Evolutionary conservation across 768 basidiomycete genomes (phyloP).

Genomic region (Lentinula boryana): DNA sequence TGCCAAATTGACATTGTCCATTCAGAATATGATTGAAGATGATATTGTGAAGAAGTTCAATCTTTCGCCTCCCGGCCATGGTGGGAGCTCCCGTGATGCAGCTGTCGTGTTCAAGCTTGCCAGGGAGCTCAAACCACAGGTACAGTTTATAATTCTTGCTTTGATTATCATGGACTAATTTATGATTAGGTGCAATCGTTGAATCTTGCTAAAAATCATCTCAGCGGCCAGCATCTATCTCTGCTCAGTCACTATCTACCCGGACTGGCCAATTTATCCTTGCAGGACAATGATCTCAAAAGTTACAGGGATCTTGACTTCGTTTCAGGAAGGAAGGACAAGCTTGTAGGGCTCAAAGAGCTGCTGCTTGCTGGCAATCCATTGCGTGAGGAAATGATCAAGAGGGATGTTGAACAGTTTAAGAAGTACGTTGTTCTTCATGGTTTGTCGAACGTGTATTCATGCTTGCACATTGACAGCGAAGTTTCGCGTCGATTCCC

Average conservation of each 20-base stretch:
- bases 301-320: conserved; percentile 66
- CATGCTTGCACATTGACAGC: conserved; percentile 30
- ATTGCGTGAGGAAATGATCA: conserved; percentile 53
- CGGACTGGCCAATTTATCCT: conserved; percentile 69
- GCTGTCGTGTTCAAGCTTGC: conserved; percentile 90
- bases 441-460: neutral
- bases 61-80: conserved; percentile 65
- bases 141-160: conserved; percentile 23
- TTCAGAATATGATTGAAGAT: conserved; percentile 74
- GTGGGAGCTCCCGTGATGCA: conserved; percentile 59
- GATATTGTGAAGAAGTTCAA: conserved; percentile 67
- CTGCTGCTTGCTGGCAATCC: conserved; percentile 75
- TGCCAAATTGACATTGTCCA: conserved; percentile 14
- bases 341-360: conserved; percentile 61
- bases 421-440: conserved; percentile 45
- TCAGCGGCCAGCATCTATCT: conserved; percentile 50
- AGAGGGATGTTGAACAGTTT: conserved; percentile 55
- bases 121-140: conserved; percentile 68
- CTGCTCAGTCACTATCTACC: conserved; percentile 73
- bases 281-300: conserved; percentile 71
- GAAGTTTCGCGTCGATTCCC: conserved; percentile 79
- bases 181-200: conserved; percentile 63
- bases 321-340: conserved; percentile 52
- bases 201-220: conserved; percentile 75
- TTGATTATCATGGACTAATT: conserved; percentile 1